Base-by-base conservation (phyloP, 2,329 filamentous ascomycete genomes). In the Cercospora sp. region DNA sequence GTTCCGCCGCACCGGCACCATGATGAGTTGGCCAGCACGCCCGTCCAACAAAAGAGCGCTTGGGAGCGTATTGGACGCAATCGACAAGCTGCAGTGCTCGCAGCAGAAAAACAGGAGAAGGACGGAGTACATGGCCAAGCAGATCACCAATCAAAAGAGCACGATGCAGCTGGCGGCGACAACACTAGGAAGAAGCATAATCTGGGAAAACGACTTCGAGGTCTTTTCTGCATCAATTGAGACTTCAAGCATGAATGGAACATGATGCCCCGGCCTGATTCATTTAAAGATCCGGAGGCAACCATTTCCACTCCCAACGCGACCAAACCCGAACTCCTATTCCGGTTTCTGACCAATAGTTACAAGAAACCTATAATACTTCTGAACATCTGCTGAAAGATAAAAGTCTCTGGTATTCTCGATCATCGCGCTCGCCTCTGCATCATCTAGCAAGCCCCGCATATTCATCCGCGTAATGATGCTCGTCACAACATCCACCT, bases 331-430 rank as follows among this genome's bases (percentile, higher is more conserved):
- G 16, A 45, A n/a, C 6, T 45, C 20, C 12, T 31, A 61, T 30
- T 61, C 59, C 28, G 59, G 59, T 23, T 45, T 62, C 39, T 45
- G 60, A 10, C 60, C 60, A 39, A 51, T 42, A 3, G 60, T 62
- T 23, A 62, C 60, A 16, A 33, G 13, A 20, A 62, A 45, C 9
- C 4, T 62, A 12, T 12, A 18, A 31, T 62, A 51, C 23, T 62
- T 28, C n/a, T 62, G 20, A 9, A 16, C 23, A 26, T 28, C 13
- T 39, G 33, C 30, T 31, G 59, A 48, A n/a, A 61, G 23, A n/a
- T 28, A 13, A 20, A 39, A 51, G 16, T 16, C 16, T 28, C 16
- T 28, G 7, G 23, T 6, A 6, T 8, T 3, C 26, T 51, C 23
- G 1, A 26, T 7, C n/a, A 20, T 26, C 2, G 1, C 2, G 6